These are phyloP conservation scores for Salmacisia buchloeana DNA, from an alignment of 1,284 basidiomycete genomes.

Conservation along the genomic window DNA sequence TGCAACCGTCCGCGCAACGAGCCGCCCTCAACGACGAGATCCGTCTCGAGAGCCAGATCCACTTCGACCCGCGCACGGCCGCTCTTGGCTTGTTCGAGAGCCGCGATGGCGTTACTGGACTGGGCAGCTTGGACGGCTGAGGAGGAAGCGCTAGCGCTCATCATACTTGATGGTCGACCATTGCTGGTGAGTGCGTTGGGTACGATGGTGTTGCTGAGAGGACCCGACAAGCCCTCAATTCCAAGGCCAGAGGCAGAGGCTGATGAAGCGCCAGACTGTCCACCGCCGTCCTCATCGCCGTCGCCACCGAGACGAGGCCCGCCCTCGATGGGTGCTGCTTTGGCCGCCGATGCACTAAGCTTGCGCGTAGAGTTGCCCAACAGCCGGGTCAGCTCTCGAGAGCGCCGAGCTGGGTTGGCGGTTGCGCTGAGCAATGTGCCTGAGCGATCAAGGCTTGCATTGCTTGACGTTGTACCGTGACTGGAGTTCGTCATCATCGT, in stretches of 20 bases:
- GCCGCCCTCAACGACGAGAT: slow-evolving; percentile 75
- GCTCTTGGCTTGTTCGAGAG: slow-evolving; percentile 37
- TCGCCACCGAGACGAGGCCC: neutral
- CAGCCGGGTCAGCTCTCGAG: slow-evolving; percentile 35
- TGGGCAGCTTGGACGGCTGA: slow-evolving; percentile 16
- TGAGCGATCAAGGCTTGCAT: slow-evolving; percentile 29
- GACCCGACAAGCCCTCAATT: slow-evolving; percentile 1
- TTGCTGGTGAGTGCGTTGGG: slow-evolving; percentile 8
- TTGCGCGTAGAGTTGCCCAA: slow-evolving; percentile 23
- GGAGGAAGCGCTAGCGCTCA: slow-evolving; percentile 19
- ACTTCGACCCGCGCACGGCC: slow-evolving; percentile 70
- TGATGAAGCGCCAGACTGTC: neutral
- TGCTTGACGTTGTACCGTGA: slow-evolving; percentile 19
- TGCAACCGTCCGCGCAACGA: slow-evolving; percentile 68
- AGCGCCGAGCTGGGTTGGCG: slow-evolving; percentile 32
- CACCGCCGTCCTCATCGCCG: neutral
- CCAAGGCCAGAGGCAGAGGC: neutral
- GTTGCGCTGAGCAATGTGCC: slow-evolving; percentile 32
- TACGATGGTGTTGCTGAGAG: neutral
- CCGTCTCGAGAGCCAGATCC: slow-evolving; percentile 71
- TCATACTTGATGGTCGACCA: slow-evolving; percentile 7
- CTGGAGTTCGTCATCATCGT: slow-evolving; percentile 9
- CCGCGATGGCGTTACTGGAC: too few species aligned
- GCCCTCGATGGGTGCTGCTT: neutral
- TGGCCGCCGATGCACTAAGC: neutral